These are phyloP conservation scores for Moesziomyces aphidis DNA, from an alignment of 1,284 basidiomycete species.

Conservation along the genomic window DNA sequence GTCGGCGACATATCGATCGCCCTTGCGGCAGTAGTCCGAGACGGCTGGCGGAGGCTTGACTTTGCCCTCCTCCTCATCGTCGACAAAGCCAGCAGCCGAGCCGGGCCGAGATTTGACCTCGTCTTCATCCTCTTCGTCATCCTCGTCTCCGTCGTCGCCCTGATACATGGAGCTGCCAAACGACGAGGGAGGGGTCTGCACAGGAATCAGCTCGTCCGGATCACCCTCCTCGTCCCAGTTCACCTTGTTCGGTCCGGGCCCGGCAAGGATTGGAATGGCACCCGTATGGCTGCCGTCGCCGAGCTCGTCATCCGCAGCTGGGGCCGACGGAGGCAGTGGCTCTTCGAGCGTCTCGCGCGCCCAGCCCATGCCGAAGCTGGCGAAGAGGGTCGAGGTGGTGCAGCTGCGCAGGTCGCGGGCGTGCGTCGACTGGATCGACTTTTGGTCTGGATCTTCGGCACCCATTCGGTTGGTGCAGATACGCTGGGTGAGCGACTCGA, in stretches of 20 bases:
- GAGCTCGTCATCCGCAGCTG: conserved; percentile 8
- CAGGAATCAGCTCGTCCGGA: conserved; percentile 57
- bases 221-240: conserved; percentile 49
- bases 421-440: conserved; percentile 39
- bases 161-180: conserved; percentile 43
- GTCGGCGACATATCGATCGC: conserved; percentile 42
- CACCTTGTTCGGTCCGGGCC: conserved; percentile 38
- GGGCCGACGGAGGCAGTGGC: conserved; percentile 14
- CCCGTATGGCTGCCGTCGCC: neutral
- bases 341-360: conserved; percentile 53
- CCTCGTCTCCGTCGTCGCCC: conserved; percentile 22
- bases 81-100: conserved; percentile 27
- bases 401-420: conserved; percentile 47
- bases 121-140: conserved; percentile 39
- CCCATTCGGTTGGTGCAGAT: conserved; percentile 30
- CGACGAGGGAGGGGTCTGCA: conserved; percentile 50
- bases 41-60: conserved; percentile 55
- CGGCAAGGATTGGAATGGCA: conserved; percentile 30
- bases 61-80: conserved; percentile 14
- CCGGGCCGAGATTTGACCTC: conserved; percentile 44
- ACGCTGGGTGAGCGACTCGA: conserved; percentile 42
- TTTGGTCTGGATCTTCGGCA: conserved; percentile 55
- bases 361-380: conserved; percentile 58
- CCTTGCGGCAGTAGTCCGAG: conserved; percentile 48
- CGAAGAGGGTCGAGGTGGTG: conserved; percentile 49